Evolutionary conservation across 2,329 filamentous ascomycete species (phyloP).

Genomic region (Mycosphaerella sp.): DNA sequence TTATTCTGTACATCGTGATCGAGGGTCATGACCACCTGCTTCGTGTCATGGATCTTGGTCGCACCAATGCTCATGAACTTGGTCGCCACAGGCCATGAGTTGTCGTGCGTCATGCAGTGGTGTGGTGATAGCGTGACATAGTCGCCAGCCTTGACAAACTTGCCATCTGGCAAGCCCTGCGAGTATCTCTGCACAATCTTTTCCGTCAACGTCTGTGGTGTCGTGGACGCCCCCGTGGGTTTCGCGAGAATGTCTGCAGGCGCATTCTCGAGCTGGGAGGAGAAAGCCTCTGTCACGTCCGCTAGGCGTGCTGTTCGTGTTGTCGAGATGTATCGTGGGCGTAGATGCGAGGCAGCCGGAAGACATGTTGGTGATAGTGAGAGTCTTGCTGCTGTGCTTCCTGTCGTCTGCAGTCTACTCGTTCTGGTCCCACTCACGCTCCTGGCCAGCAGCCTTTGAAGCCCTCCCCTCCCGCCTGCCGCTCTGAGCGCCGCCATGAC

Average conservation of each 20-base stretch:
- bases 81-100: conserved; percentile 65
- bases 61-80: conserved; percentile 84
- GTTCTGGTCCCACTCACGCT: conserved; percentile 14
- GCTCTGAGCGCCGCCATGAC: conserved; percentile 21
- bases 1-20: conserved; percentile 90
- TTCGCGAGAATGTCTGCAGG: conserved; percentile 65
- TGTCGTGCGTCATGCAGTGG: conserved; percentile 81
- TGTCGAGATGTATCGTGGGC: conserved; percentile 26
- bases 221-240: conserved; percentile 44
- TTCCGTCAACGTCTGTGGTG: conserved; percentile 77
- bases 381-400: not conserved
- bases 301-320: conserved; percentile 23
- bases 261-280: conserved; percentile 55
- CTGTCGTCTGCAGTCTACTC: not conserved
- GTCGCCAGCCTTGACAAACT: conserved; percentile 71
- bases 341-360: conserved; percentile 17
- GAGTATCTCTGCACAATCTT: conserved; percentile 85
- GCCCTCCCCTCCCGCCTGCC: conserved; percentile 17
- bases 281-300: conserved; percentile 51
- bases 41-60: conserved; percentile 60
- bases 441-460: conserved; percentile 20
- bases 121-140: conserved; percentile 71
- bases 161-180: conserved; percentile 66
- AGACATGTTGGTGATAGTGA: not conserved
- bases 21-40: conserved; percentile 74